phyloP scores from a whole-genome alignment of 768 basidiomycete genomes.

The Phylloporus sp. region DNA sequence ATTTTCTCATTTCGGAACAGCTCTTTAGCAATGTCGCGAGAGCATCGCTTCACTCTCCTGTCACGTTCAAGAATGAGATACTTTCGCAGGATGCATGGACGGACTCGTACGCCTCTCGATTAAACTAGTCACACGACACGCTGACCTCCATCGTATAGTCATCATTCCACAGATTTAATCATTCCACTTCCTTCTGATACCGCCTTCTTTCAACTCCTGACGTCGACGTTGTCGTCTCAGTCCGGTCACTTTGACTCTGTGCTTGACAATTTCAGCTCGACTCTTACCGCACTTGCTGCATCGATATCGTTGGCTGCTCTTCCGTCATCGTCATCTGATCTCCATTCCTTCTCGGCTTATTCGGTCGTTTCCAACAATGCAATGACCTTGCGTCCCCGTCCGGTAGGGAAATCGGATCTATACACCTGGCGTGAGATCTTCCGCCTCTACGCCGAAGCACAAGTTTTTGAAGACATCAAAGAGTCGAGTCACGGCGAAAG shows the following conservation, averaged over 20 bases:
- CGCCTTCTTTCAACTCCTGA: constrained; percentile 75
- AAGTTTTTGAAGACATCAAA: constrained; percentile 74
- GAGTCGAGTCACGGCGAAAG: constrained; percentile 69
- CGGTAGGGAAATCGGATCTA: constrained; percentile 49
- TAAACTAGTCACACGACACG: background rate
- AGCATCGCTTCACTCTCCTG: constrained; percentile 2
- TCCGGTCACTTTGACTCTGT: constrained; percentile 48
- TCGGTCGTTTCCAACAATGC: constrained; percentile 21
- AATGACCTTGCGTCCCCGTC: constrained; percentile 38
- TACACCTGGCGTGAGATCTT: constrained; percentile 92
- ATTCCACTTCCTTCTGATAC: constrained; percentile 79
- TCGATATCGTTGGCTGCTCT: constrained; percentile 31
- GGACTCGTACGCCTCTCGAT: constrained; percentile 8
- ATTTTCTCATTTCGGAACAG: constrained; percentile 14
- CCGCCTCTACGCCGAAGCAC: constrained; percentile 77
- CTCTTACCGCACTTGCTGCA: constrained; percentile 46
- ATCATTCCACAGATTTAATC: constrained; percentile 48
- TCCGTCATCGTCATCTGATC: constrained; percentile 30
- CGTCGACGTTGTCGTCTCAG: constrained; percentile 53
- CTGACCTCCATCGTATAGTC: constrained; percentile 6
- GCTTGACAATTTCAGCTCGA: constrained; percentile 45
- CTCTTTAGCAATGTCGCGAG: constrained; percentile 5
- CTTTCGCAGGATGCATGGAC: background rate
- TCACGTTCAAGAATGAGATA: background rate
- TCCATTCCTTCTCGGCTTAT: constrained; percentile 31